A percentile compares a stretch with the other conserved stretches of the same genome.
phyloP scores from a whole-genome alignment of 805 yeast species.

The Saccharomycopsis sp. region DNA sequence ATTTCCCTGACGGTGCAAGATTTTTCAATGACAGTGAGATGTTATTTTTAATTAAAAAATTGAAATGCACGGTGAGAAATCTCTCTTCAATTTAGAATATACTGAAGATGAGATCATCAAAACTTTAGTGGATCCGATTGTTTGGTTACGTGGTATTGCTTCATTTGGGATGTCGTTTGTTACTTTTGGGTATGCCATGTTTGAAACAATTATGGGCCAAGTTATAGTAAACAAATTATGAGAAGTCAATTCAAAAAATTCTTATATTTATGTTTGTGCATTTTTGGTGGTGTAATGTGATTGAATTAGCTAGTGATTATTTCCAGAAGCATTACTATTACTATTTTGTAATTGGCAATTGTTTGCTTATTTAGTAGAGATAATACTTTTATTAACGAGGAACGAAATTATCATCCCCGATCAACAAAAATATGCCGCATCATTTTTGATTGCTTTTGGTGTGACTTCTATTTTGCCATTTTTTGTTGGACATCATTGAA shows the following conservation, averaged over 20 bases:
- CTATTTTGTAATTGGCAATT: too few species aligned
- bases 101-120: slow-evolving; percentile 36
- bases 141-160: slow-evolving; percentile 49
- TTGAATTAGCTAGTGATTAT: too few species aligned
- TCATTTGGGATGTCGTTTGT: slow-evolving; percentile 43
- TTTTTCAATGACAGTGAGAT: slow-evolving; percentile 46
- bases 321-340: too few species aligned
- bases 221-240: too few species aligned
- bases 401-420: too few species aligned
- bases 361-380: too few species aligned
- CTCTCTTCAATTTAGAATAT: slow-evolving; percentile 43
- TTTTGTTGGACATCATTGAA: slow-evolving; percentile 23
- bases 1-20: slow-evolving; percentile 63
- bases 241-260: too few species aligned
- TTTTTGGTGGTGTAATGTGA: too few species aligned
- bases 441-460: slow-evolving; percentile 36
- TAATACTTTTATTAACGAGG: too few species aligned
- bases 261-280: too few species aligned
- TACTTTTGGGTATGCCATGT: not conserved
- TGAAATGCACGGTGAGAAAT: slow-evolving; percentile 38
- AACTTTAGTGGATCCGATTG: slow-evolving; percentile 51
- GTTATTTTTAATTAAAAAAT: slow-evolving; percentile 46
- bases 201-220: too few species aligned
- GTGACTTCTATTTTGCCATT: slow-evolving; percentile 40
- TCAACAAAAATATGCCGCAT: slow-evolving; percentile 10